These are phyloP conservation scores for Eucalyptus sp. DNA, from an alignment of 345 rosid species.

Conservation along the genomic window DNA sequence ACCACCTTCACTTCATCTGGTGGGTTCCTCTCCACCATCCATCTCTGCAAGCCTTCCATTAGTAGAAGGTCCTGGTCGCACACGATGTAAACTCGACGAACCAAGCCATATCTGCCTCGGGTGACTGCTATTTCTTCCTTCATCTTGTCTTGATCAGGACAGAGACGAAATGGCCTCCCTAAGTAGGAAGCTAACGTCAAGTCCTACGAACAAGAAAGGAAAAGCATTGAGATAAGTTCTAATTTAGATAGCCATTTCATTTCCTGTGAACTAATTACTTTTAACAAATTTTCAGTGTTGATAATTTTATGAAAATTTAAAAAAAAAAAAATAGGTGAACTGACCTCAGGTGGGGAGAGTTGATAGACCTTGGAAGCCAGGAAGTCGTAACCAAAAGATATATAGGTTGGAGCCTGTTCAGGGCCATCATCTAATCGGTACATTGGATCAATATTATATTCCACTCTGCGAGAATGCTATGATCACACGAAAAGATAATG, in stretches of 20 bases:
- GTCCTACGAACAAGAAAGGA: constrained; percentile 2
- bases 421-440: constrained; percentile 1
- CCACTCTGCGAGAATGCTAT: background rate
- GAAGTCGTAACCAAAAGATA: background rate
- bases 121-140: background rate
- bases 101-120: constrained; percentile 3
- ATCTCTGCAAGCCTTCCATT: constrained; percentile 4
- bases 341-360: constrained; percentile 28
- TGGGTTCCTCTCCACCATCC: constrained; percentile 20
- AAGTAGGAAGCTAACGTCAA: constrained; percentile 9
- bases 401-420: constrained; percentile 5
- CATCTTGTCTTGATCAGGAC: background rate
- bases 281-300: background rate
- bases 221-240: background rate
- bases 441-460: constrained; percentile 1
- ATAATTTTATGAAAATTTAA: too few species aligned
- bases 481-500: background rate
- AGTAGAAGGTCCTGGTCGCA: constrained; percentile 7
- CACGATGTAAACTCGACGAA: constrained; percentile 7
- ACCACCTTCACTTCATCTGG: constrained; percentile 9
- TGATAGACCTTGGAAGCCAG: constrained; percentile 15
- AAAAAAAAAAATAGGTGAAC: background rate
- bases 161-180: constrained; percentile 1
- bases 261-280: background rate
- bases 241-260: background rate